Percentiles rank a stretch among this genome's conserved stretches.
phyloP scores from a whole-genome alignment of 2,329 filamentous ascomycete genomes.

The Plenodomus lindquistii region DNA sequence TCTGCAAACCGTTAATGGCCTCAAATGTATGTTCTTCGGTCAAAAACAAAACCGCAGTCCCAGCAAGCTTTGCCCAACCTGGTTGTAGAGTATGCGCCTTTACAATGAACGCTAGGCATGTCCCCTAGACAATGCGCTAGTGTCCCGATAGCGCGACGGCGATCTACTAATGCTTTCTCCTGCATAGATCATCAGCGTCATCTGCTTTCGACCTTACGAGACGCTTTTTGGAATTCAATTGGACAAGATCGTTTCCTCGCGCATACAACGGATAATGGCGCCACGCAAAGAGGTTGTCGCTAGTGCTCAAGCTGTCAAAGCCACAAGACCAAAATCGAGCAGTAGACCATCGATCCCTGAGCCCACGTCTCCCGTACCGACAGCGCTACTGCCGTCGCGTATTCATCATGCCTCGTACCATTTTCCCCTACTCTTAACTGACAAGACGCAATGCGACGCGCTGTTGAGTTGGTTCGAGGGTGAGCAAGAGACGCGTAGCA shows the following conservation, averaged over 20 bases:
- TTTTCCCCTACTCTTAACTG: conserved; percentile 31
- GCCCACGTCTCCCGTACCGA: conserved; percentile 11
- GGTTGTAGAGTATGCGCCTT: too few species aligned
- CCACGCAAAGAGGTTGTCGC: conserved; percentile 7
- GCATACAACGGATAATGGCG: conserved; percentile 12
- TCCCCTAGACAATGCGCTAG: too few species aligned
- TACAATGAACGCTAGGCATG: too few species aligned
- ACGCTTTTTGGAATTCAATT: too few species aligned
- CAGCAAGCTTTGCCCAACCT: too few species aligned
- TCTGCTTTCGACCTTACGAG: too few species aligned
- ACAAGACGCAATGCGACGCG: conserved; percentile 16
- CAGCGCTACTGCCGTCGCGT: conserved; percentile 32
- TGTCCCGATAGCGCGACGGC: neutral
- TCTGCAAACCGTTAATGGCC: too few species aligned
- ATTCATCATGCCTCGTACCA: conserved; percentile 34
- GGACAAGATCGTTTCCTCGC: neutral
- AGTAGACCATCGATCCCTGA: conserved; percentile 12
- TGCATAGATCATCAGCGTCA: neutral
- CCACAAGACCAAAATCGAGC: conserved; percentile 5
- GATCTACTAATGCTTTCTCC: neutral
- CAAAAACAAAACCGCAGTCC: too few species aligned
- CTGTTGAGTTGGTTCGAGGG: conserved; percentile 38
- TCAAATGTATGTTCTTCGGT: too few species aligned
- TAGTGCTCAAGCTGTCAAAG: conserved; percentile 1
- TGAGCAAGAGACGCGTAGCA: conserved; percentile 36